Conservation (phyloP, 2,329 filamentous ascomycete genomes). For the Alternaria burnsii region DNA sequence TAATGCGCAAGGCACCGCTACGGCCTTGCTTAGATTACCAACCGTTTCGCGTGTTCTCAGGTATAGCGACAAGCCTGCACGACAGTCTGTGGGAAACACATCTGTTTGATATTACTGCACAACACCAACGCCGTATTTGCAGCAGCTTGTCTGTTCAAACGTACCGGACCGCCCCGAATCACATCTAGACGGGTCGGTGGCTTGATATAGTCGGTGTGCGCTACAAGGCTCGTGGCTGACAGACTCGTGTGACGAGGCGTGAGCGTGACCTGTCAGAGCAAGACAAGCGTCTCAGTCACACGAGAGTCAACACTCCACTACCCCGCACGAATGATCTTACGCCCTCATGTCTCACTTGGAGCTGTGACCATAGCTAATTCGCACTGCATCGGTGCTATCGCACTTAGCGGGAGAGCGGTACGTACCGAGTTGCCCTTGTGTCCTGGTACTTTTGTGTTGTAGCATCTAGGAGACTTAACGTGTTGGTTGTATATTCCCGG, state of each 20-base stretch:
- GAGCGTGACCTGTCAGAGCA: conserved; percentile 15
- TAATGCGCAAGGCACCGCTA: background rate
- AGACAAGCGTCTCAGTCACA: conserved; percentile 12
- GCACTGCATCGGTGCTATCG: conserved; percentile 15
- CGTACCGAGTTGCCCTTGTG: background rate
- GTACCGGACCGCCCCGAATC: background rate
- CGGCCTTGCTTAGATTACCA: no score
- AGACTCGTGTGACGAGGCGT: conserved; percentile 7
- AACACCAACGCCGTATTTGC: background rate
- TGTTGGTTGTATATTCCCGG: background rate
- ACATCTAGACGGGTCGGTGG: background rate
- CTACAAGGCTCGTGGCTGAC: conserved; percentile 9
- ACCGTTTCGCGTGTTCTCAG: background rate
- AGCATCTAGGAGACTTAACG: background rate
- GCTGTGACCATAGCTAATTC: conserved; percentile 26
- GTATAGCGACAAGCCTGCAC: background rate
- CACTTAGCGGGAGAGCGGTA: background rate
- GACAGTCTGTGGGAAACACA: background rate
- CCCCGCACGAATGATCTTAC: conserved; percentile 8
- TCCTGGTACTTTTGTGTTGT: background rate
- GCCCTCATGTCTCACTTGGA: conserved; percentile 8
- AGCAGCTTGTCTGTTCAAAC: background rate
- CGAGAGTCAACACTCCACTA: conserved; percentile 12
- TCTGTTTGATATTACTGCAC: background rate
- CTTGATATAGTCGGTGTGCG: background rate